Conservation (phyloP, 2,329 filamentous ascomycete genomes). For the Pyrenophora graminea region DNA sequence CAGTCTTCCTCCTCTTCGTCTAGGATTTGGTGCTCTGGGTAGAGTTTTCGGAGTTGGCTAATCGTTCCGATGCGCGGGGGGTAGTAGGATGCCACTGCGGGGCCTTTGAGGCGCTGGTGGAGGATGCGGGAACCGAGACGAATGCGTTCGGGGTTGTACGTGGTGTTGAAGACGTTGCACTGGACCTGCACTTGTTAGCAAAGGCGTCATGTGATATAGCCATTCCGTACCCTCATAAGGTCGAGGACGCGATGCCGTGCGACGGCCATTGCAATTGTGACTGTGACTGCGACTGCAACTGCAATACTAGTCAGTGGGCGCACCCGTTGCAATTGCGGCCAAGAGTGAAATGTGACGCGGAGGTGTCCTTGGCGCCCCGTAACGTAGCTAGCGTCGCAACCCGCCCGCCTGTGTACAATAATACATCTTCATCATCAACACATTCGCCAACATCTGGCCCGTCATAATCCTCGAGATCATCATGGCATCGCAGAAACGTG, state of each 20-base stretch:
- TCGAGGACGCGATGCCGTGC: conserved; percentile 62
- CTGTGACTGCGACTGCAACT: conserved; percentile 55
- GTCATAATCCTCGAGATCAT: background rate
- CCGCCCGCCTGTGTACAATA: background rate
- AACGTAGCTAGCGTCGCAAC: background rate
- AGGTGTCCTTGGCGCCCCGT: conserved; percentile 15
- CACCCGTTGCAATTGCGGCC: conserved; percentile 8
- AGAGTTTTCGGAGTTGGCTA: conserved; percentile 72
- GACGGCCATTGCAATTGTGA: conserved; percentile 56
- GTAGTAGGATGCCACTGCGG: conserved; percentile 83
- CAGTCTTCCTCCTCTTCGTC: conserved; percentile 81
- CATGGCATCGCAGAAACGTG: conserved; percentile 32
- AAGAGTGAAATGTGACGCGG: conserved; percentile 17
- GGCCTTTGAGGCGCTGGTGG: conserved; percentile 84
- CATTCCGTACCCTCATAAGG: conserved; percentile 71
- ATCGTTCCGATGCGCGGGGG: conserved; percentile 74
- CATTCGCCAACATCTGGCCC: too few relatives aligned
- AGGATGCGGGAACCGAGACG: conserved; percentile 91
- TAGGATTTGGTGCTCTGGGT: conserved; percentile 69
- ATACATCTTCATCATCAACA: too few relatives aligned
- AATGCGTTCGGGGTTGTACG: conserved; percentile 81
- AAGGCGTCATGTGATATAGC: background rate
- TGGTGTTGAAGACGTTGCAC: conserved; percentile 89
- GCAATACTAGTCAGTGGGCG: background rate
- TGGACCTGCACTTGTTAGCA: conserved; percentile 64